A percentile compares a stretch with the other conserved stretches of the same genome.
Evolutionary conservation across 1,284 basidiomycete species (phyloP).

Genomic region (Tranzscheliella williamsii): DNA sequence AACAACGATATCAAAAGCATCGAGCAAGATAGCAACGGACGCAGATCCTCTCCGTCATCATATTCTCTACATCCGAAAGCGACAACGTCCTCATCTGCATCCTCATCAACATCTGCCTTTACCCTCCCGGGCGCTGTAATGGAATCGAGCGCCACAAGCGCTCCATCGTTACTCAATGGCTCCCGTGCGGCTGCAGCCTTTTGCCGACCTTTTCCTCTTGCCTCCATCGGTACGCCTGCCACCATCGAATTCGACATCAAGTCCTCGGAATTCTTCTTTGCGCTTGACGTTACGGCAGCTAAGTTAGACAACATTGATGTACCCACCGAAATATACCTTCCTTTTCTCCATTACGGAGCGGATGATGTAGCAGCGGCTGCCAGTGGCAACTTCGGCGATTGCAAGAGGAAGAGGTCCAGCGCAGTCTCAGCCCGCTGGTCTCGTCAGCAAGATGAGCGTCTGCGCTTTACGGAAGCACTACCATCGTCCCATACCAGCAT

Average conservation of each 20-base stretch:
- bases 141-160: not conserved
- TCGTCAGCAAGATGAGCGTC: slow-evolving; percentile 15
- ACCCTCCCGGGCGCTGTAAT: not conserved
- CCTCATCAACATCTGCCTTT: not conserved
- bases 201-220: slow-evolving; percentile 46
- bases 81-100: not conserved
- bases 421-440: slow-evolving; percentile 9
- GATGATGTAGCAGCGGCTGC: slow-evolving; percentile 59
- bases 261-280: slow-evolving; percentile 37
- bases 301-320: slow-evolving; percentile 48
- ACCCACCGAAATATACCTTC: slow-evolving; percentile 82
- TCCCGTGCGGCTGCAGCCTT: slow-evolving; percentile 46
- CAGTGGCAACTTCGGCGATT: slow-evolving; percentile 25
- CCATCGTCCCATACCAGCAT: slow-evolving; percentile 13
- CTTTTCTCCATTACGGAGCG: slow-evolving; percentile 82
- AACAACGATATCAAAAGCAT: slow-evolving; percentile 69
- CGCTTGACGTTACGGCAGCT: slow-evolving; percentile 22
- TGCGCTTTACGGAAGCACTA: slow-evolving; percentile 8
- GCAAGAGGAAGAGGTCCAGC: slow-evolving; percentile 6
- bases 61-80: not conserved
- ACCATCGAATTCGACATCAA: slow-evolving; percentile 51
- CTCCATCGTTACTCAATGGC: slow-evolving; percentile 37
- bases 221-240: slow-evolving; percentile 44
- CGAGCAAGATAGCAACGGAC: slow-evolving; percentile 3
- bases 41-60: too few species aligned